phyloP scores from a whole-genome alignment of 768 basidiomycete genomes.

The Solioccasus polychromus region DNA sequence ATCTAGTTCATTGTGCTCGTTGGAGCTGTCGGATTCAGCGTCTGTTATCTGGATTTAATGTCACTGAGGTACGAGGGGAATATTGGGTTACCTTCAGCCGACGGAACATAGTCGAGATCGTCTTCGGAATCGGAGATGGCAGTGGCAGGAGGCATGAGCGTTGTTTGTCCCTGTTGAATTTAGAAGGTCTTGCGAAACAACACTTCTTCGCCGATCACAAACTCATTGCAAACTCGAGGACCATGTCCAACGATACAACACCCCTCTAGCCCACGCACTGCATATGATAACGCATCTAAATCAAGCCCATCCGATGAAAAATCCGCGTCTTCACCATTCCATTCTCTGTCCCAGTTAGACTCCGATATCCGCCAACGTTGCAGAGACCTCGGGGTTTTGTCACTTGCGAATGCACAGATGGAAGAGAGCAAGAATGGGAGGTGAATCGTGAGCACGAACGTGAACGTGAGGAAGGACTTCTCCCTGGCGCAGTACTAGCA shows the following conservation, averaged over 20 bases:
- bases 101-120: conserved; percentile 61
- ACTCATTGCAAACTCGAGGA: too few species aligned
- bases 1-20: conserved; percentile 35
- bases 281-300: too few species aligned
- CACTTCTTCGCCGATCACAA: too few species aligned
- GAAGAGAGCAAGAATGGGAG: too few species aligned
- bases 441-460: conserved; percentile 42
- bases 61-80: not conserved
- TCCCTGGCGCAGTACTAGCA: too few species aligned
- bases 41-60: not conserved
- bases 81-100: conserved; percentile 34
- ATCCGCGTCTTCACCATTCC: too few species aligned
- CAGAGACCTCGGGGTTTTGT: conserved; percentile 11
- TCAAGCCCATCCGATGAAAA: too few species aligned
- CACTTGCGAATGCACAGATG: conserved; percentile 18
- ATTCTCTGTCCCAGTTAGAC: too few species aligned
- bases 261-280: too few species aligned
- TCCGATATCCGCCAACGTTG: too few species aligned
- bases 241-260: too few species aligned
- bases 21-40: conserved; percentile 21
- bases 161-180: conserved; percentile 31
- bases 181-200: conserved; percentile 19
- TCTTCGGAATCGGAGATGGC: conserved; percentile 60
- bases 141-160: conserved; percentile 15
- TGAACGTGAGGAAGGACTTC: conserved; percentile 33